Evolutionary conservation across 306 rosid genomes (phyloP).

Genomic region (Quercus wislizeni): DNA sequence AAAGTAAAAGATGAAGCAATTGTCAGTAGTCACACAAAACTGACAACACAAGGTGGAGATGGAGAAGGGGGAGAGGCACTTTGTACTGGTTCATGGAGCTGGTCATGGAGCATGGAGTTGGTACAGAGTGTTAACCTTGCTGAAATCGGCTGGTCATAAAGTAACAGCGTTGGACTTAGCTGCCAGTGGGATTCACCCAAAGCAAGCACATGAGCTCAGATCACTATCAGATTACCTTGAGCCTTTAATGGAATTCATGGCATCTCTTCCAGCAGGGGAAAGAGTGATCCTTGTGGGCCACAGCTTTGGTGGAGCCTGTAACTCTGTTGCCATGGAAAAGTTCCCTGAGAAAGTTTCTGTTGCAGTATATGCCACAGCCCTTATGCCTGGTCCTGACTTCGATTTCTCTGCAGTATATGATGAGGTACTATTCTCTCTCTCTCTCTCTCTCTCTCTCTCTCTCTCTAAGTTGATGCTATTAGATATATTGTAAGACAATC

Average conservation of each 20-base stretch:
- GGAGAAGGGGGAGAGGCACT: slow-evolving; percentile 23
- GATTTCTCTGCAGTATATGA: neutral
- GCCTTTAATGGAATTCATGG: slow-evolving; percentile 44
- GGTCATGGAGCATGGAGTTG: slow-evolving; percentile 72
- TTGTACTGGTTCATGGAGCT: slow-evolving; percentile 60
- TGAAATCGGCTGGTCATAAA: slow-evolving; percentile 39
- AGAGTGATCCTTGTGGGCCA: slow-evolving; percentile 57
- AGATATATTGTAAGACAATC: no score
- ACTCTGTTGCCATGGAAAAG: slow-evolving; percentile 56
- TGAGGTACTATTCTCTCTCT: slow-evolving; percentile 5
- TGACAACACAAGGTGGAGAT: neutral
- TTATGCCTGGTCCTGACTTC: slow-evolving; percentile 34
- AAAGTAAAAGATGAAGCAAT: no score
- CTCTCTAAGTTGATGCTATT: no score
- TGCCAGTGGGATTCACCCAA: slow-evolving; percentile 48
- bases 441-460: neutral
- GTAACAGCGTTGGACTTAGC: slow-evolving; percentile 57
- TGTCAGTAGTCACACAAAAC: no score
- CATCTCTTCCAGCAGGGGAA: slow-evolving; percentile 28
- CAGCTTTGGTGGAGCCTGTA: slow-evolving; percentile 44
- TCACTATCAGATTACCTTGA: slow-evolving; percentile 36
- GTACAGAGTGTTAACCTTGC: slow-evolving; percentile 37
- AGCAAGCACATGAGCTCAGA: slow-evolving; percentile 23
- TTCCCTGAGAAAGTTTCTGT: slow-evolving; percentile 48
- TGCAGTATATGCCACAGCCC: slow-evolving; percentile 40